phyloP scores from a whole-genome alignment of 2,329 filamentous ascomycete genomes.

The Corinectria fuckeliana region DNA sequence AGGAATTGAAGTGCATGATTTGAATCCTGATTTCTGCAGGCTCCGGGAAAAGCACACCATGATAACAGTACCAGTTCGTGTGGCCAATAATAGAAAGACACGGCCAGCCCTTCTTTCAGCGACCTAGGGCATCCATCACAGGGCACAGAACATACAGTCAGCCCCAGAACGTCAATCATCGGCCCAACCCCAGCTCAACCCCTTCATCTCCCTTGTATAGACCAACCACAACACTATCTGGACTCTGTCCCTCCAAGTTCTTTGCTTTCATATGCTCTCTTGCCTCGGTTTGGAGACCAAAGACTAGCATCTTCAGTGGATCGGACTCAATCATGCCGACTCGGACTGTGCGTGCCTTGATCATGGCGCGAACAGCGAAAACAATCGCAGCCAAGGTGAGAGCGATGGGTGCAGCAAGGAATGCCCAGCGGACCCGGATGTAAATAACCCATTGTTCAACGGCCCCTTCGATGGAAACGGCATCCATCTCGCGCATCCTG shows the following conservation, averaged over 20 bases:
- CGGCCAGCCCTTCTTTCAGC: background rate
- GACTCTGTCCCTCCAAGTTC: background rate
- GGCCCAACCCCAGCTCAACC: background rate
- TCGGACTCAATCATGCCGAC: background rate
- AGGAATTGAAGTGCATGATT: background rate
- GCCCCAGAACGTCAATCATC: background rate
- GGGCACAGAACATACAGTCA: no score
- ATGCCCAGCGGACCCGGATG: background rate
- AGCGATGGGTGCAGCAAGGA: background rate
- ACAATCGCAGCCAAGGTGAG: background rate
- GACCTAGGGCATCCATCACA: no score
- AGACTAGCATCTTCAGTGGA: background rate
- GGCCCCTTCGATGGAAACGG: background rate
- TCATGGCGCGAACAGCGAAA: background rate
- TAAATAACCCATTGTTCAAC: background rate
- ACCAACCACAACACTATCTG: background rate
- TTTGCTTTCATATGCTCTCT: background rate
- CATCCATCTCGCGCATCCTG: background rate
- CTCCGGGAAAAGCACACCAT: no score
- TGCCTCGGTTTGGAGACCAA: background rate
- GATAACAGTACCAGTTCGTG: no score
- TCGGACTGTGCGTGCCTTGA: background rate
- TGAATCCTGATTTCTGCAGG: no score
- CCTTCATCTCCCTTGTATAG: background rate
- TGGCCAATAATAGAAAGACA: background rate